Evolutionary conservation across 2,329 filamentous ascomycete species (phyloP), one percentile per base, ranked within the genome.

Genomic region (Cladosporium sp.): DNA sequence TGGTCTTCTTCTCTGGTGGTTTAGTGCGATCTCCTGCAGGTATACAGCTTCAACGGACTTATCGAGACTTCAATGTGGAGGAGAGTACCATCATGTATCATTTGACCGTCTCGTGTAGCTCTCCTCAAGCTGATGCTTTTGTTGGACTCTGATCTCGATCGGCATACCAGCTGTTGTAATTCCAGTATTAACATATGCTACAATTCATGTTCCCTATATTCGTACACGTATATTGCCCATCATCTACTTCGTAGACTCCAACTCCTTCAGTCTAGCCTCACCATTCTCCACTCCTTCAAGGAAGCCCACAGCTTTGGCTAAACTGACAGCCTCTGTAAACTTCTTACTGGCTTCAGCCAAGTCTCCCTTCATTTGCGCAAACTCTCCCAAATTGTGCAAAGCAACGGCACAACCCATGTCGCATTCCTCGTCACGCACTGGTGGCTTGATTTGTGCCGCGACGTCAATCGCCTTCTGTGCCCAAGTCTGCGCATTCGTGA

Each of bases 371-470:
- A 95, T 89, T 70, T 91, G 88, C 0, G 91, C 90, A 71, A 97
- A 89, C 72, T 96, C 91, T 28, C 89, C 94, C 63, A 97, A 85
- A 75, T 96, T 96, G 77, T 92, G 91, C n/a, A 91, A 88, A 8
- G 93, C 91, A 6, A 90, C 90, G 2, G 90, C 90, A 74, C 93
- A 97, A 1, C 90, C 92, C 65, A 90, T 78, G 76, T 96, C 92
- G 74, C 94, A 97, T 74, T 96, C 92, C 59, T 89, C 84, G 2
- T 88, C 91, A 49, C 92, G 84, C 3, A 87, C 81, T 0, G 90
- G 86, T 4, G 88, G 86, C 65, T 84, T 79, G 51, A 96, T 89
- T 32, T 86, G 85, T 8, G 83, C 82, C 1, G 89, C 87, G 65
- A 92, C 86, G 26, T 84, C 82, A 38, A 93, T 80, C 2, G 93